Evolutionary conservation across 306 rosid species (phyloP).

Genomic region (Cicer cuneatum): DNA sequence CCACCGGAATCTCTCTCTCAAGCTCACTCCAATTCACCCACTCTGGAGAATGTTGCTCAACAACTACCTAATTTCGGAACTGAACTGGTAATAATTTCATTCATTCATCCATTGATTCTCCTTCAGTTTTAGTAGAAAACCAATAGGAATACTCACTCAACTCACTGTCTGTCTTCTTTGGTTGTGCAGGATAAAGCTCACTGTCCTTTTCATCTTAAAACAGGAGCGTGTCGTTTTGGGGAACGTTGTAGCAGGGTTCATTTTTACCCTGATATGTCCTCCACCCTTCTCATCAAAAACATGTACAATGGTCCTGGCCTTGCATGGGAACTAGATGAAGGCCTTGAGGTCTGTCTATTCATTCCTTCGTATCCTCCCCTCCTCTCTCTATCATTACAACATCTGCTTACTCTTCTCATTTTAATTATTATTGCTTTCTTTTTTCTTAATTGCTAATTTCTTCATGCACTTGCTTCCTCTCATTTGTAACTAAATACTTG

Average conservation of each 20-base stretch:
- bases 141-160: neutral
- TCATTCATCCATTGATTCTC: neutral
- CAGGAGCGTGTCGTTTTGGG: constrained; percentile 96
- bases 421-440: neutral
- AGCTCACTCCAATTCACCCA: constrained; percentile 33
- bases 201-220: constrained; percentile 94
- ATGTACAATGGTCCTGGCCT: constrained; percentile 97
- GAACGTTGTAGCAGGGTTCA: constrained; percentile 95
- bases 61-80: constrained; percentile 94
- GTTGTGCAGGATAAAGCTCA: constrained; percentile 86
- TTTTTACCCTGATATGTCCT: constrained; percentile 80
- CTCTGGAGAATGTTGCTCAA: constrained; percentile 58
- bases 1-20: constrained; percentile 79
- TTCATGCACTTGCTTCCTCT: constrained; percentile 42
- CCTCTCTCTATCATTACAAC: neutral
- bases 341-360: constrained; percentile 98
- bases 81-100: constrained; percentile 47
- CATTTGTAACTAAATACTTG: constrained; percentile 35
- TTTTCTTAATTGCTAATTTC: constrained; percentile 27
- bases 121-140: neutral
- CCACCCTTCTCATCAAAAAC: constrained; percentile 82
- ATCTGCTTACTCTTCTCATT: constrained; percentile 29
- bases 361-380: constrained; percentile 76
- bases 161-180: neutral
- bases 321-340: constrained; percentile 96